Base-by-base conservation (phyloP, 352 stramenopile genomes). In the Phytophthora sp. region DNA sequence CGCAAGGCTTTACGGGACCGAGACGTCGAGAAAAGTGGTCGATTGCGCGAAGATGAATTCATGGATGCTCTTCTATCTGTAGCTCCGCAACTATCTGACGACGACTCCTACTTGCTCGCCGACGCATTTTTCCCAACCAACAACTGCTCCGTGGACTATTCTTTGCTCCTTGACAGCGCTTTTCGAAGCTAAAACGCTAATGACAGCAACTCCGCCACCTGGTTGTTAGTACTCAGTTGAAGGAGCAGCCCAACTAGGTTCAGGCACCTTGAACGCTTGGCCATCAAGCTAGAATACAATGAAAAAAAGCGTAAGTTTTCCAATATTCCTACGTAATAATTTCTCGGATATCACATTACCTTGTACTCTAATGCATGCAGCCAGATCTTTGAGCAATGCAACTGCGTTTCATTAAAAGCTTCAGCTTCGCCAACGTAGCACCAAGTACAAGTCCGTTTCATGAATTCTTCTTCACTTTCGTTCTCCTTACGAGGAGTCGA, bases 281-380 rank as follows among this genome's bases (percentile, higher is more conserved):
- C 82, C 86, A 36, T 83, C 81, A 44, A 95, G 80, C 88, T 95
- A 57, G n/a, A n/a, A n/a, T n/a, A n/a, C 23, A 31, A 66, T n/a
- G 3, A 53, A 29, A 58, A n/a, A n/a, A n/a, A n/a, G n/a, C n/a
- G n/a, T n/a, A n/a, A n/a, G n/a, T n/a, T n/a, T n/a, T n/a, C n/a
- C n/a, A n/a, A n/a, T n/a, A n/a, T n/a, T n/a, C n/a, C n/a, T n/a
- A n/a, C n/a, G n/a, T n/a, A n/a, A n/a, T n/a, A n/a, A n/a, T n/a
- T n/a, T n/a, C n/a, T n/a, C n/a, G n/a, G 44, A 5, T n/a, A 46
- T 9, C 20, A 69, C 30, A 64, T 12, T 77, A 94, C 87, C 86
- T 94, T 86, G 82, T 96, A 96, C 62, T 94, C 78, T 42, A 95
- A 69, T 13, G 88, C 88, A 51, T 95, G 88, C 20, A 96, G 78